Conservation (phyloP, 768 basidiomycete genomes). For the Tubosaeta sp. region DNA sequence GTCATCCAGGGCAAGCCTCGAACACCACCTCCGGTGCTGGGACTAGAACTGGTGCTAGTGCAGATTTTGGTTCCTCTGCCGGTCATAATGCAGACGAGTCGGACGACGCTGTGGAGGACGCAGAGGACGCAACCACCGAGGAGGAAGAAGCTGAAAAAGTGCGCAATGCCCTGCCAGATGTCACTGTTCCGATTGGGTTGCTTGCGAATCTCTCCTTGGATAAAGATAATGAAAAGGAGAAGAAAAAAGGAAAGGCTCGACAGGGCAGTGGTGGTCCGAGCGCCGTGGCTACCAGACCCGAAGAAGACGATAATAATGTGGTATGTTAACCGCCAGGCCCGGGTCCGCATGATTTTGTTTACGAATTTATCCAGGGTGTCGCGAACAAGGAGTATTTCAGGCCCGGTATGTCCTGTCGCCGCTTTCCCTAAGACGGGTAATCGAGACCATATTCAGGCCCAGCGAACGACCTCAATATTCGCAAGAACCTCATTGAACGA, state of each 20-base stretch:
- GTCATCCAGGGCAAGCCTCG: constrained; percentile 24
- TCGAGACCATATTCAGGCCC: constrained; percentile 43
- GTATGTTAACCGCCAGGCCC: constrained; percentile 27
- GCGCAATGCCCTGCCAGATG: constrained; percentile 56
- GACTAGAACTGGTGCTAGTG: neutral
- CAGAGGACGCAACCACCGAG: constrained; percentile 30
- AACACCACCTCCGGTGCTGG: neutral
- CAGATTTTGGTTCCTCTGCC: neutral
- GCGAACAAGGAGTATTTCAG: constrained; percentile 78
- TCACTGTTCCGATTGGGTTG: constrained; percentile 70
- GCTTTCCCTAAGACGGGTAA: neutral
- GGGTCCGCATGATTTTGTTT: constrained; percentile 4
- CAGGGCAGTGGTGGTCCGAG: constrained; percentile 19
- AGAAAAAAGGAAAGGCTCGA: constrained; percentile 34
- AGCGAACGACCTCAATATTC: constrained; percentile 63
- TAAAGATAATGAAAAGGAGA: constrained; percentile 42
- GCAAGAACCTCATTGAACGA: constrained; percentile 69
- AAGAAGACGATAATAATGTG: constrained; percentile 60
- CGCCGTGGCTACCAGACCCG: constrained; percentile 27
- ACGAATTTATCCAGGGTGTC: constrained; percentile 50
- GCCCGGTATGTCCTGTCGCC: constrained; percentile 47
- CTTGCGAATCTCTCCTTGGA: constrained; percentile 69
- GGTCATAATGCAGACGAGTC: constrained; percentile 29
- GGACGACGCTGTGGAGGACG: constrained; percentile 34
- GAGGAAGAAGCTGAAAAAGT: constrained; percentile 44